Evolutionary conservation across 2,329 filamentous ascomycete species (phyloP).

Genomic region (Monilinia laxa): DNA sequence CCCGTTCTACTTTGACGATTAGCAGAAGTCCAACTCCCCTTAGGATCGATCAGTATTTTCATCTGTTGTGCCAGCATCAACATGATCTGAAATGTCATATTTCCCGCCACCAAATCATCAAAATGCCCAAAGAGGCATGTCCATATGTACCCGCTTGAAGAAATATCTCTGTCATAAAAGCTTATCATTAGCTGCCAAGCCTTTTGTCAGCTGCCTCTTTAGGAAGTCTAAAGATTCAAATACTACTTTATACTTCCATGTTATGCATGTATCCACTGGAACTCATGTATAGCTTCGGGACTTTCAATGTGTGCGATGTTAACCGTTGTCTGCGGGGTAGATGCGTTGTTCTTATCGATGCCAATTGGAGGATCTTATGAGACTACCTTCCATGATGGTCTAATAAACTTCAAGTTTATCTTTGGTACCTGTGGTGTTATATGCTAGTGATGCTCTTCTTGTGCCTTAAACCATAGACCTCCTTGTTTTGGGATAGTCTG

Average conservation of each 20-base stretch:
- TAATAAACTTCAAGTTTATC: neutral
- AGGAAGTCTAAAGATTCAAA: neutral
- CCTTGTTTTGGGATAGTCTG: conserved; percentile 3
- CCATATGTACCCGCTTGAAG: conserved; percentile 1
- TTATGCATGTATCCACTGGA: conserved; percentile 9
- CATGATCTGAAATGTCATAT: conserved; percentile 9
- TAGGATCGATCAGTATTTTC: neutral
- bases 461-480: conserved; percentile 12
- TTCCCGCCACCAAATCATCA: neutral
- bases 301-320: conserved; percentile 8
- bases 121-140: conserved; percentile 16
- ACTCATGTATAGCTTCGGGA: conserved; percentile 15
- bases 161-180: conserved; percentile 16
- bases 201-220: conserved; percentile 16
- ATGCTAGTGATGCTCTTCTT: conserved; percentile 1
- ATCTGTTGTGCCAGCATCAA: conserved; percentile 4
- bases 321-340: neutral
- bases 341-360: conserved; percentile 17
- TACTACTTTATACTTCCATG: conserved; percentile 5
- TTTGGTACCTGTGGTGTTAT: neutral
- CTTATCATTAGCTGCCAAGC: conserved; percentile 13
- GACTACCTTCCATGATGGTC: conserved; percentile 19
- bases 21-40: neutral
- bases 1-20: neutral
- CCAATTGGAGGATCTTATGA: neutral